phyloP scores from a whole-genome alignment of 2,329 filamentous ascomycete genomes.

The Sclerotiophoma versabilis region DNA sequence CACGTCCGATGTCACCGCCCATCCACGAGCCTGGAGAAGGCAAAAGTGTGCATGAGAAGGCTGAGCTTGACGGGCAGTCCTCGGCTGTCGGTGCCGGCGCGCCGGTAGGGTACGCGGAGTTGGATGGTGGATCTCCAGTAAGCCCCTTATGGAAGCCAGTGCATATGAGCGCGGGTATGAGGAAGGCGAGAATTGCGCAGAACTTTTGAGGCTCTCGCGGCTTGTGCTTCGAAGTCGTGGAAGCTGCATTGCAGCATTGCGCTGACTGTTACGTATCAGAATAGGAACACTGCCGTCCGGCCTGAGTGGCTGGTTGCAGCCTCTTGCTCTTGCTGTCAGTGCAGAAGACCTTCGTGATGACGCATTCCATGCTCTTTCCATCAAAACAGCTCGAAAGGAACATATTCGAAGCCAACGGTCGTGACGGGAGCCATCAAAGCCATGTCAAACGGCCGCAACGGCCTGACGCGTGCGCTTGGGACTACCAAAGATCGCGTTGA shows the following conservation, averaged over 20 bases:
- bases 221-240: not conserved
- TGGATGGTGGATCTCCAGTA: conserved; percentile 2
- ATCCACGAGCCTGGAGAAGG: not conserved
- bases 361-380: too few relatives aligned
- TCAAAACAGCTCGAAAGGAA: too few relatives aligned
- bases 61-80: not conserved
- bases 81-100: not conserved
- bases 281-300: not conserved
- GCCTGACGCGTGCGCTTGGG: not conserved
- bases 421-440: too few relatives aligned
- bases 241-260: not conserved
- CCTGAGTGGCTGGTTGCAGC: not conserved
- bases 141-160: not conserved
- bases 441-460: not conserved
- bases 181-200: conserved; percentile 1
- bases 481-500: conserved; percentile 4
- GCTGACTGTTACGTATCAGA: not conserved
- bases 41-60: not conserved
- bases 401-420: not conserved
- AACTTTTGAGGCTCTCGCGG: not conserved
- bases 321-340: not conserved
- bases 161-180: not conserved
- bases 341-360: too few relatives aligned
- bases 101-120: not conserved
- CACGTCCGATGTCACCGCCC: not conserved